These are phyloP conservation scores for Hygrophoropsis aurantiaca DNA, from an alignment of 768 basidiomycete species.

Conservation along the genomic window DNA sequence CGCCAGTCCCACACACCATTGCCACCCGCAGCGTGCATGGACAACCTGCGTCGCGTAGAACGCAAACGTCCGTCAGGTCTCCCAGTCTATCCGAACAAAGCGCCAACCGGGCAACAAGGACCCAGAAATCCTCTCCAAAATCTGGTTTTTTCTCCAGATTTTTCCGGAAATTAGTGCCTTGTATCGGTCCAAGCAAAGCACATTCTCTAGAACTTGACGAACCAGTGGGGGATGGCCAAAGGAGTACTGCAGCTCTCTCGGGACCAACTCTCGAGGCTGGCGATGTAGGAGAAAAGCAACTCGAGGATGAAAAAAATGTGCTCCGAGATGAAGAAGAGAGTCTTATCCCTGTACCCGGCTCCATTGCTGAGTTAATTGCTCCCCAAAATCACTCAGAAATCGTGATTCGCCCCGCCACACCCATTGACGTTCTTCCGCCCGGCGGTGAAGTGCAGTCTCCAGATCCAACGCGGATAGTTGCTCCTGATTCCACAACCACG, in stretches of 20 bases:
- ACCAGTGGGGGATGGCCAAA: conserved; percentile 6
- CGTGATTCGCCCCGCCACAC: conserved; percentile 39
- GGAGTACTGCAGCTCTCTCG: conserved; percentile 7
- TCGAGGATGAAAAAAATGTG: conserved; percentile 2
- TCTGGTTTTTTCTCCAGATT: conserved; percentile 53
- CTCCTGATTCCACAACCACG: conserved; percentile 2
- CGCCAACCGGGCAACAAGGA: no score
- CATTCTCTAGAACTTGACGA: conserved; percentile 39
- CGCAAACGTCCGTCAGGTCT: no score
- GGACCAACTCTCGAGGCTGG: conserved; percentile 12
- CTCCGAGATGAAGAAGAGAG: conserved; percentile 31
- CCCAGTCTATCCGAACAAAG: no score
- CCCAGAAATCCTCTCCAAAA: conserved; percentile 15
- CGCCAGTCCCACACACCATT: no score
- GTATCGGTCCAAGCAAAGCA: conserved; percentile 45
- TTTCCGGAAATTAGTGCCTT: conserved; percentile 55
- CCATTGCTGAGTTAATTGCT: conserved; percentile 2
- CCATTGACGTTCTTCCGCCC: conserved; percentile 48
- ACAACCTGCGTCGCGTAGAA: no score
- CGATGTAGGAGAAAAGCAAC: conserved; percentile 12
- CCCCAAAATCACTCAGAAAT: conserved; percentile 20
- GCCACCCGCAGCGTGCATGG: no score
- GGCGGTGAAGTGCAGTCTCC: conserved; percentile 85
- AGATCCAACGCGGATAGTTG: conserved; percentile 56
- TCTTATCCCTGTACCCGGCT: conserved; percentile 29